Percentiles rank a stretch among this genome's conserved stretches.
These are phyloP conservation scores for Actinidia polygama DNA, from an alignment of 179 eudicot genomes.

Conservation along the genomic window DNA sequence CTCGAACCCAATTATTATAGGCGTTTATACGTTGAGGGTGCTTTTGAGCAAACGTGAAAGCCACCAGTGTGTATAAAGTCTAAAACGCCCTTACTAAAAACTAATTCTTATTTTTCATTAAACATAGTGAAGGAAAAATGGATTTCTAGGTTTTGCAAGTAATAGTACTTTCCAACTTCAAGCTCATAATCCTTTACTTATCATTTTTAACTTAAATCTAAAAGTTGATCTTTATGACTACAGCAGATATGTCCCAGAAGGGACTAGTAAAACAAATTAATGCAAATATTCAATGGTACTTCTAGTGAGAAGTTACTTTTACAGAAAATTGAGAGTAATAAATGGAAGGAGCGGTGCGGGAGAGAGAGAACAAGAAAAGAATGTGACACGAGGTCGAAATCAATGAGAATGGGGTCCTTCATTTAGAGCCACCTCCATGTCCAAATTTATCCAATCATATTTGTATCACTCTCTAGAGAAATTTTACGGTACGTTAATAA, in stretches of 20 bases:
- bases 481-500: neutral
- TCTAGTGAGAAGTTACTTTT: neutral
- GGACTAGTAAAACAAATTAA: neutral
- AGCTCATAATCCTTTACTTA: too few relatives aligned
- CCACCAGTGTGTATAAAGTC: too few relatives aligned
- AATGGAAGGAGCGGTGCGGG: conserved; percentile 4
- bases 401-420: conserved; percentile 9
- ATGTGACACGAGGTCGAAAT: neutral
- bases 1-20: too few relatives aligned
- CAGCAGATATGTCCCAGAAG: neutral
- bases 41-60: too few relatives aligned
- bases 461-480: neutral
- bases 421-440: neutral
- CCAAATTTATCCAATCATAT: neutral
- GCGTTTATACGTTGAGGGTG: too few relatives aligned
- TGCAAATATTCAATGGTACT: neutral
- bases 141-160: too few relatives aligned
- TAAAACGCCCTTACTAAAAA: too few relatives aligned
- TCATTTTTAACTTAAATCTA: too few relatives aligned
- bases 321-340: neutral
- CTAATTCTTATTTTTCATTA: too few relatives aligned
- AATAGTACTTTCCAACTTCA: too few relatives aligned
- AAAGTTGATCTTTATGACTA: too few relatives aligned
- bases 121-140: too few relatives aligned
- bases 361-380: neutral